Base-by-base conservation (phyloP, 495 filamentous ascomycete genomes). In the Xylaria grammica region DNA sequence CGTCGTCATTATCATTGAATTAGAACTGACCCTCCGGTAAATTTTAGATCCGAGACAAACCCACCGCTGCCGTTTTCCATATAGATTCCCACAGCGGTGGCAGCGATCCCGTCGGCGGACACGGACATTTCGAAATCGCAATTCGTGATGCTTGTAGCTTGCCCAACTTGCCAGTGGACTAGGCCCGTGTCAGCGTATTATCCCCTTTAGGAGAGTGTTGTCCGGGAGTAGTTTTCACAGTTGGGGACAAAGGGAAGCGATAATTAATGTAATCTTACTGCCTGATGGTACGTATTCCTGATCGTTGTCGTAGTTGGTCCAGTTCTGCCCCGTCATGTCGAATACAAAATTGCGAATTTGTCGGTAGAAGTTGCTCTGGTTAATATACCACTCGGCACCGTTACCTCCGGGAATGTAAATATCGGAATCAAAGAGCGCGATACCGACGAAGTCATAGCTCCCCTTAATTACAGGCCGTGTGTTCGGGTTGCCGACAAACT, bases 81-180 rank as follows among this genome's bases (percentile, higher is more conserved):
- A 53, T 75, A 78, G 15, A 82, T 76, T 17, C 79, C 79, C 3
- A 69, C 57, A 17, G 22, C 24, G 5, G 56, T 51, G 4, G 55
- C n/a, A 17, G n/a, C n/a, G n/a, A n/a, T n/a, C n/a, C n/a, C n/a
- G n/a, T 11, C 54, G 9, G 52, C 53, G 24, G 49, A 66, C 15
- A 57, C 26, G 11, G 69, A 56, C 78, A 80, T 81, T n/a, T 66
- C 64, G 60, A 81, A 72, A 15, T 74, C 62, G 26, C 78, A 62
- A 65, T 80, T 78, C 58, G 78, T 74, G n/a, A 82, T 57, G 15
- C 63, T 72, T 0, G 79, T 79, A 4, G 77, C 79, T 66, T 83
- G 80, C 7, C 69, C 75, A 17, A 80, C 75, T 51, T 80, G 80
- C 78, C 78, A 81, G 54, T 81, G 78, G 20, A 82, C n/a, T n/a